phyloP scores from a whole-genome alignment of 2,329 filamentous ascomycete genomes.

The Apiospora hydei region DNA sequence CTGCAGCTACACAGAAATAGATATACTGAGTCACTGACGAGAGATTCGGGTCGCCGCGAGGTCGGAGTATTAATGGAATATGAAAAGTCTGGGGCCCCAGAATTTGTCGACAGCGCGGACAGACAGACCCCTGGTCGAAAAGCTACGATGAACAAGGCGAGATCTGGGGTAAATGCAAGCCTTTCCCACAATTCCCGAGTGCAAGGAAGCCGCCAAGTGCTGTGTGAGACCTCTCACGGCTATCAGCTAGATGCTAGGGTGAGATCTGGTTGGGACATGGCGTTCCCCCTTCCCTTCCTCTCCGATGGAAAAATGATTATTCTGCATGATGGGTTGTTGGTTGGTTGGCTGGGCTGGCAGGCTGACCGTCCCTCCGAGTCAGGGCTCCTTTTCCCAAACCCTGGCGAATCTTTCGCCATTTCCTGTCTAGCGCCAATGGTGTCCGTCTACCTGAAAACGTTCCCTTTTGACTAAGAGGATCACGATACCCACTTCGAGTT shows the following conservation, averaged over 20 bases:
- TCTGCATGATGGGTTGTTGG: constrained; percentile 1
- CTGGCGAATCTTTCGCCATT: background rate
- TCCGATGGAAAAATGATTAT: constrained; percentile 5
- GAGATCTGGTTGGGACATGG: constrained; percentile 3
- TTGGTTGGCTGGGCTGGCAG: constrained; percentile 1
- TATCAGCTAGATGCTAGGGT: background rate
- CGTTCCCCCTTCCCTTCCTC: background rate
- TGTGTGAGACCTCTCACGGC: background rate
- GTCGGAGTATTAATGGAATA: background rate
- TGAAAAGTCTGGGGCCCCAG: constrained; percentile 16
- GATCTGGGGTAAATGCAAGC: constrained; percentile 11
- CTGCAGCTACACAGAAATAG: background rate
- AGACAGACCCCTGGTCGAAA: background rate
- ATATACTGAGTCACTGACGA: background rate
- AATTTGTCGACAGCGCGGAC: constrained; percentile 8
- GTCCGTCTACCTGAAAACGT: background rate
- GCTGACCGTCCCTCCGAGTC: background rate
- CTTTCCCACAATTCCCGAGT: background rate
- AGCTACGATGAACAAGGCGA: background rate
- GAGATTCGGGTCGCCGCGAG: background rate
- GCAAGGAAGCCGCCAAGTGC: background rate
- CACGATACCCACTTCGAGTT: background rate
- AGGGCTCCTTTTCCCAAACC: background rate
- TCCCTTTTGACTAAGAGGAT: background rate
- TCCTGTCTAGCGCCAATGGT: background rate